Base-by-base conservation (phyloP, 2,329 filamentous ascomycete genomes). In the Microdochium bolleyi region DNA sequence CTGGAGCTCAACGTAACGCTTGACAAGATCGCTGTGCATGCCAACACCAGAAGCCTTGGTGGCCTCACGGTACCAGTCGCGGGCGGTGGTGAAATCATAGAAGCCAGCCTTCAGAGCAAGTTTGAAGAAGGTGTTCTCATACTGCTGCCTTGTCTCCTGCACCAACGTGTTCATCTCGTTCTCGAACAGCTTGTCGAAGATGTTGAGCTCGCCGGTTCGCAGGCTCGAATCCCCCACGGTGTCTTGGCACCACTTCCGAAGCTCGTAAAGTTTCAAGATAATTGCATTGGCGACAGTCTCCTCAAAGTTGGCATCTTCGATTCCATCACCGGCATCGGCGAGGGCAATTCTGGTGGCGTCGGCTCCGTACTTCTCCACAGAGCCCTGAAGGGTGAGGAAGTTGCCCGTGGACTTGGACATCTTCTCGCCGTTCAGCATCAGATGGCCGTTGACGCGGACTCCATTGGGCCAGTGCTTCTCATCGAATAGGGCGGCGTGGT, bases 401-500 rank as follows among this genome's bases (percentile, higher is more conserved):
- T 97, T 99, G 57, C 94, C 94, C 0, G 92, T 96, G 52, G 87
- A 92, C 77, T 99, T 99, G 68, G 85, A 88, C 94, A 99, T 99
- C 81, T 99, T 99, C 68, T 96, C 89, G 50, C 92, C 92, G 68
- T 99, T 99, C 58, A 99, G 78, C 70, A 95, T 83, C 63, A 97
- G 74, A 72, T 97, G 92, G 1, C 94, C 94, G 66, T 99, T 99
- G 57, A 88, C 85, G 58, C 94, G 87, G 59, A 97, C 80, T 57
- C 85, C 85, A 51, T 80, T 81, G 11, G 94, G 94, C 91, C 92
- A 96, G 76, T 91, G 95, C 68, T 92, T 83, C 54, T 82, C 81
- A 13, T 85, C 82, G 78, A 96, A 97, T 46, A 99, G 79, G 11
- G 94, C 94, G 58, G 94, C 71, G 70, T 97, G 94, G 60, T 92